Conservation (phyloP, 1,139 yeast species). For the Sugiyamaella xylanicola region DNA sequence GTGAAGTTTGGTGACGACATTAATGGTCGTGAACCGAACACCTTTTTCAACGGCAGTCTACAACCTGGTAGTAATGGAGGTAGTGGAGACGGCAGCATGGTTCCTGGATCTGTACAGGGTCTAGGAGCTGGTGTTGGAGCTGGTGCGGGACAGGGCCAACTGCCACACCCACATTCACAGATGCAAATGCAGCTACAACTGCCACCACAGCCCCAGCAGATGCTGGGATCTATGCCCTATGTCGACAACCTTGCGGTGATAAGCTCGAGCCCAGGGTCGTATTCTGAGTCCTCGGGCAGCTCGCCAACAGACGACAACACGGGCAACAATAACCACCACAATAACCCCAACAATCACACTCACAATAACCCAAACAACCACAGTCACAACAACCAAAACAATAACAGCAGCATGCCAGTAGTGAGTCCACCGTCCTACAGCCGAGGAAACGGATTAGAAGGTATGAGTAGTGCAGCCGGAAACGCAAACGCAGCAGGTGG, state of each 20-base stretch:
- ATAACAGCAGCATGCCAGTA: too few relatives aligned
- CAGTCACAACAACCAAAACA: background rate
- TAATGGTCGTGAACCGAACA: background rate
- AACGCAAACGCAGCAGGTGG: too few relatives aligned
- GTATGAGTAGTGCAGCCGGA: too few relatives aligned
- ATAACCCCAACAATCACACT: background rate
- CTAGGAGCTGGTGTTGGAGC: too few relatives aligned
- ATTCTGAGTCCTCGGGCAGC: conserved; percentile 12
- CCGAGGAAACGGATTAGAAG: too few relatives aligned
- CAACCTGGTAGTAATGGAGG: too few relatives aligned
- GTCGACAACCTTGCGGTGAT: background rate
- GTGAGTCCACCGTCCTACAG: too few relatives aligned
- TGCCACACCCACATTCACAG: background rate
- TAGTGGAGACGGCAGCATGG: too few relatives aligned
- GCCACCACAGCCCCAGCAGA: background rate
- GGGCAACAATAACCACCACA: background rate
- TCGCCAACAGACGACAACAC: conserved; percentile 2
- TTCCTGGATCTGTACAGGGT: too few relatives aligned
- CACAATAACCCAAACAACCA: background rate
- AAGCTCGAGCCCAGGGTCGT: conserved; percentile 12
- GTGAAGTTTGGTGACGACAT: too few relatives aligned
- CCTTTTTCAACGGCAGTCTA: background rate
- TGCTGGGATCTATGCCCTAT: background rate
- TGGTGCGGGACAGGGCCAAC: too few relatives aligned
- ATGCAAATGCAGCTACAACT: background rate